Base-by-base conservation (phyloP, 2,329 filamentous ascomycete genomes). In the Aaosphaeria pasadenensis region DNA sequence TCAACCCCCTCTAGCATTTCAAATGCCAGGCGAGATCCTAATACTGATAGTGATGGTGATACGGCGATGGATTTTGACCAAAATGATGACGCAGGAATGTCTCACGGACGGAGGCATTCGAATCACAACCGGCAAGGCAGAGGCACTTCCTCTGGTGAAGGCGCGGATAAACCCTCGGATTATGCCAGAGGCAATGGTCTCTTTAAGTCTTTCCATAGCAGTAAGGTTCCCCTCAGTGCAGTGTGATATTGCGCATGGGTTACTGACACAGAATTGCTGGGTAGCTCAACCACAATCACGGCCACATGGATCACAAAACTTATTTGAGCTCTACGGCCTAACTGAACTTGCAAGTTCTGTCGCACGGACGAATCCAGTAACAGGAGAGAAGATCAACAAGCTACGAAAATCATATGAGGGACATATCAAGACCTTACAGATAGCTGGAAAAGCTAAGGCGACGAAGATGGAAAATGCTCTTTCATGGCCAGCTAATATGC, bases 311-410 rank as follows among this genome's bases (percentile, higher is more conserved):
- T 75, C 77, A 52, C 72, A 83, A 60, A 79, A 86, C 69, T 70
- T 86, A 49, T 74, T 86, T 51, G 74, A 76, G 44, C 72, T 84
- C 48, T 86, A 84, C 69, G 74, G 76, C 46, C 69, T 86, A 51
- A 74, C 78, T 53, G 66, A 72, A 33, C 73, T 85, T 46, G 79
- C 82, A 51, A 74, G 75, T 55, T 81, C 77, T 46, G 82, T 86
- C 53, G 81, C 79, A 50, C 74, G 83, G 46, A 76, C 72, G 43
- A 81, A 86, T 63, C 80, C 81, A 11, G 66, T 74, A 17, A 84
- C 81, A n/a, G 82, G 82, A 51, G 82, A 84, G 61, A 86, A 86
- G 70, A 85, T 77, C 52, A 78, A 85, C 67, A 80, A 81, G 62
- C 72, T 86, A 39, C 74, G 83, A 36, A 80, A 80, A 57, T 78